These are phyloP conservation scores for Pulveroboletus ravenelii DNA, from an alignment of 768 basidiomycete species.

Conservation along the genomic window DNA sequence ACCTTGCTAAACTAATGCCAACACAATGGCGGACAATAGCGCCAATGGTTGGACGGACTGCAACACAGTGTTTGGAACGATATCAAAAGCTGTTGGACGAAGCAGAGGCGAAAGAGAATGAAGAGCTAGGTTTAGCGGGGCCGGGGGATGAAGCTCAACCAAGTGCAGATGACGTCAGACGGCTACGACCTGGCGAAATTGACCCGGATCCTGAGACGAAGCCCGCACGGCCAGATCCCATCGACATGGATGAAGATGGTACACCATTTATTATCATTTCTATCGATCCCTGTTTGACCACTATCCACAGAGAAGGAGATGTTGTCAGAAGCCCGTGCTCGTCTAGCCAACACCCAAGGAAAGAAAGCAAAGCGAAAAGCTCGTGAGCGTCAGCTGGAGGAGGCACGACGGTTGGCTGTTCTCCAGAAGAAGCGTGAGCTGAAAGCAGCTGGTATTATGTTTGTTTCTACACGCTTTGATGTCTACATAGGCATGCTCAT, in stretches of 20 bases:
- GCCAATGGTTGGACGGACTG: constrained; percentile 95
- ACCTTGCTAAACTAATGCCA: constrained; percentile 98
- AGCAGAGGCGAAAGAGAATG: constrained; percentile 93
- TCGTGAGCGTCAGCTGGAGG: constrained; percentile 93
- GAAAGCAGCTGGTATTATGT: constrained; percentile 98
- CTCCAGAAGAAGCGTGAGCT: constrained; percentile 97
- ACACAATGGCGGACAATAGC: constrained; percentile 99
- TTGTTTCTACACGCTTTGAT: constrained; percentile 26
- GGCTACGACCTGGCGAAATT: constrained; percentile 91
- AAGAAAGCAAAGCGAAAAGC: constrained; percentile 99
- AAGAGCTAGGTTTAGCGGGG: constrained; percentile 87
- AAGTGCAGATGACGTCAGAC: constrained; percentile 87
- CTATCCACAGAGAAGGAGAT: constrained; percentile 86
- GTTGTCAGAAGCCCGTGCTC: constrained; percentile 96
- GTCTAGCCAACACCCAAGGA: constrained; percentile 97
- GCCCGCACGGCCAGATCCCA: constrained; percentile 96
- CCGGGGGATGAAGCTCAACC: constrained; percentile 77
- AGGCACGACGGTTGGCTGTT: constrained; percentile 89
- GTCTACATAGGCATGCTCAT: constrained; percentile 1
- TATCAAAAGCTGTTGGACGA: constrained; percentile 98
- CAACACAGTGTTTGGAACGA: constrained; percentile 94
- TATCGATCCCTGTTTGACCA: background rate
- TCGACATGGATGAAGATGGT: constrained; percentile 99
- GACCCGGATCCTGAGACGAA: constrained; percentile 99
- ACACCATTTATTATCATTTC: constrained; percentile 19